Percentiles rank a stretch among this genome's conserved stretches.
These are phyloP conservation scores for Epichloe baconii DNA, from an alignment of 2,329 filamentous ascomycete species.

Conservation along the genomic window DNA sequence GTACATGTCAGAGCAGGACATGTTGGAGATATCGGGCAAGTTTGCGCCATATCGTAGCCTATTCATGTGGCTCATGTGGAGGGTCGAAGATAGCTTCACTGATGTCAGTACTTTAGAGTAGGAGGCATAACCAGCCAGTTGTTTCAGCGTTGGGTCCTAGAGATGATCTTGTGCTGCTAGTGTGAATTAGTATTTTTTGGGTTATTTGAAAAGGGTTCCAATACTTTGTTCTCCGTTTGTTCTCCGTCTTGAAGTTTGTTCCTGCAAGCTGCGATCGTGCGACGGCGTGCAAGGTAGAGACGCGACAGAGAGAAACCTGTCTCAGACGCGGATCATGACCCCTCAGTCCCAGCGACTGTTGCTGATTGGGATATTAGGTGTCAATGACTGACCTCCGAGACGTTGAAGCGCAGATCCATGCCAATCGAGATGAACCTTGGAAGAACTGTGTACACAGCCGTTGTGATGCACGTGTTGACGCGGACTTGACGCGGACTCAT, in stretches of 20 bases:
- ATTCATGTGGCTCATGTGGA: conserved; percentile 99
- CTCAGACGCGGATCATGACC: not conserved
- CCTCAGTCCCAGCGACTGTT: too few relatives aligned
- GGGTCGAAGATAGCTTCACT: conserved; percentile 53
- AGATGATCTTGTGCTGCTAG: too few relatives aligned
- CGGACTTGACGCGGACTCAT: not conserved
- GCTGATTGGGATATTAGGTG: too few relatives aligned
- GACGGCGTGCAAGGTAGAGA: not conserved
- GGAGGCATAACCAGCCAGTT: not conserved
- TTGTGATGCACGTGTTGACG: not conserved
- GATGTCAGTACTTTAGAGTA: conserved; percentile 51
- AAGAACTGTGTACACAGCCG: not conserved
- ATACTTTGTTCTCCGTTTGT: too few relatives aligned
- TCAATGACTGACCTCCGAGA: too few relatives aligned
- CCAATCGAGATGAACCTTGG: not conserved
- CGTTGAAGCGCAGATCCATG: not conserved
- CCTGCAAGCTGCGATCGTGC: not conserved
- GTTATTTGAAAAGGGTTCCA: not conserved
- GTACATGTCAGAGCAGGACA: conserved; percentile 91
- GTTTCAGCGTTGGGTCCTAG: not conserved
- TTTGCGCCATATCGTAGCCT: conserved; percentile 82
- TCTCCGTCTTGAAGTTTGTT: too few relatives aligned
- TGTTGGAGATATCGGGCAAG: conserved; percentile 66
- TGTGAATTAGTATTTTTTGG: not conserved
- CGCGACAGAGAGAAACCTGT: not conserved